Evolutionary conservation across 768 basidiomycete species (phyloP).

Genomic region (Lactarius indigo): DNA sequence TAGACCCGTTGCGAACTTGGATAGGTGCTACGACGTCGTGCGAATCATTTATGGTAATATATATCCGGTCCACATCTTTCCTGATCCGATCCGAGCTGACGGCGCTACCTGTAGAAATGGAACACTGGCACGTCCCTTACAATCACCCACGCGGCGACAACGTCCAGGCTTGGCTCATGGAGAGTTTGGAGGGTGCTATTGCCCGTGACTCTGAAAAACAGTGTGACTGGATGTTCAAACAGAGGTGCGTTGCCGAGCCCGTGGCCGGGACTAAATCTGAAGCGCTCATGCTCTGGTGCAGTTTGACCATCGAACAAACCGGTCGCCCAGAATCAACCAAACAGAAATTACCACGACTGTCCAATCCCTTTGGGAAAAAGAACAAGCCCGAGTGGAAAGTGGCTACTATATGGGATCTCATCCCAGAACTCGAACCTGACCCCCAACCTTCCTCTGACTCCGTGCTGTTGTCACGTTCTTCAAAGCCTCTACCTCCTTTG

Average conservation of each 20-base stretch:
- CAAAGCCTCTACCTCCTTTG: neutral
- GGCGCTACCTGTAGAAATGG: constrained; percentile 37
- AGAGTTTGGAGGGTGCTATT: constrained; percentile 28
- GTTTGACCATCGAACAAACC: constrained; percentile 11
- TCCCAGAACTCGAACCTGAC: constrained; percentile 10
- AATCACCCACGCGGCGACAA: constrained; percentile 35
- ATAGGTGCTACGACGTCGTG: constrained; percentile 6
- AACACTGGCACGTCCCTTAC: constrained; percentile 45
- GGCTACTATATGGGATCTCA: constrained; percentile 13
- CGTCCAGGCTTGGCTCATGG: constrained; percentile 40
- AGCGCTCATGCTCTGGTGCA: neutral
- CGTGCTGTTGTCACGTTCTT: neutral
- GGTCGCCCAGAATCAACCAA: constrained; percentile 17
- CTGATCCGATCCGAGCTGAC: neutral
- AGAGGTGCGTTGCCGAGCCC: constrained; percentile 23
- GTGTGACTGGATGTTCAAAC: constrained; percentile 29
- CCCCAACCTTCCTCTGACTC: neutral
- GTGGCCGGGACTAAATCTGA: neutral
- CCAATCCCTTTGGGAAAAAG: constrained; percentile 17
- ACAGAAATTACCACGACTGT: constrained; percentile 12
- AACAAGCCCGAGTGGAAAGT: constrained; percentile 14
- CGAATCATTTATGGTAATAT: constrained; percentile 12
- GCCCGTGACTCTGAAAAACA: constrained; percentile 28
- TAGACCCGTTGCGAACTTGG: constrained; percentile 6
- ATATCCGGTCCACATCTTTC: neutral